A percentile compares a stretch with the other conserved stretches of the same genome.
These are phyloP conservation scores for Datisca glomerata DNA, from an alignment of 306 rosid genomes.

Conservation along the genomic window DNA sequence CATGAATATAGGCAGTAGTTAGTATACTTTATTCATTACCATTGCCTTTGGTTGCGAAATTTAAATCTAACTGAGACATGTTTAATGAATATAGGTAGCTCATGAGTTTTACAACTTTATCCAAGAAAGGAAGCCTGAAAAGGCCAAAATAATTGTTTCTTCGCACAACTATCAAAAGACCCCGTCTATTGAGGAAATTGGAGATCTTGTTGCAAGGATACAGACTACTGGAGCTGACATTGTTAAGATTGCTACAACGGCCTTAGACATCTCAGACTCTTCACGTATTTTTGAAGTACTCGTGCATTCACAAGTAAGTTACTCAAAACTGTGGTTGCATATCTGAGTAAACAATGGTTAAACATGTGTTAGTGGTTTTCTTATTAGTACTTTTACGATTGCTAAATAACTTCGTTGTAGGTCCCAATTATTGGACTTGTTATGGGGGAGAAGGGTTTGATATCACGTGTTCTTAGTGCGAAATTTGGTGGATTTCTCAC, in stretches of 20 bases:
- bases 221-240: not conserved
- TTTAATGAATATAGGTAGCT: not conserved
- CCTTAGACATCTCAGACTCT: not conserved
- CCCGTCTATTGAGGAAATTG: not conserved
- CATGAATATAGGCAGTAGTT: no score
- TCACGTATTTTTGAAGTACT: not conserved
- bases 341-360: no score
- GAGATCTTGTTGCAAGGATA: not conserved
- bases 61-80: no score
- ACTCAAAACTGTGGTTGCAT: no score
- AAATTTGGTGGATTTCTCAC: conserved; percentile 62
- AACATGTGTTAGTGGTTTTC: no score
- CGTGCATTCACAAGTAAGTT: not conserved
- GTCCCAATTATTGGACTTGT: conserved; percentile 58
- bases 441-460: conserved; percentile 59
- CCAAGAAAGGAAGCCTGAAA: not conserved
- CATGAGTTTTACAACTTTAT: not conserved
- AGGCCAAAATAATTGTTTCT: conserved; percentile 1
- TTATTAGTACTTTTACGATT: no score
- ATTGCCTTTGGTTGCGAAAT: no score
- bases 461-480: conserved; percentile 44
- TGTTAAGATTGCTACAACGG: not conserved
- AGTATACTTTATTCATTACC: no score
- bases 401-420: no score
- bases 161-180: not conserved